Conservation (phyloP, 441 rosid species). For the Kokia cookei region DNA sequence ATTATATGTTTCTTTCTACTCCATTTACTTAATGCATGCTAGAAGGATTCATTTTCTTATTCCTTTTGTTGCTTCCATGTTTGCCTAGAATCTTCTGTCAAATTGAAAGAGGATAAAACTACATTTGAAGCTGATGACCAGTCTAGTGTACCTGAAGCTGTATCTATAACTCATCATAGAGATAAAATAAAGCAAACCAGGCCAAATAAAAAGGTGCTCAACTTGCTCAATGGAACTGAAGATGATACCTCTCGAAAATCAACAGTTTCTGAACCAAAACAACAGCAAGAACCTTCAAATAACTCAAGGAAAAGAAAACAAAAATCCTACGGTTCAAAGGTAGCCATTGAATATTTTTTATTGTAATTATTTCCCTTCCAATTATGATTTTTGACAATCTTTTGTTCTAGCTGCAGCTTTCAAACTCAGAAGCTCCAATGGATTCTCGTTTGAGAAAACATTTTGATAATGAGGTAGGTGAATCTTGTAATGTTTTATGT, state of each 20-base stretch:
- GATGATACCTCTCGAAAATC: constrained; percentile 35
- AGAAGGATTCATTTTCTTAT: not conserved
- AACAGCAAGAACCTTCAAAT: constrained; percentile 27
- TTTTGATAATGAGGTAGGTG: constrained; percentile 40
- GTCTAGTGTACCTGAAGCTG: constrained; percentile 41
- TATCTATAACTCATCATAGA: constrained; percentile 32
- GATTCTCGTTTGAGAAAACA: constrained; percentile 29
- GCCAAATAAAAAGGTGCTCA: constrained; percentile 33
- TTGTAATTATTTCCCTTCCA: not conserved
- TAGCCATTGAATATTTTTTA: constrained; percentile 6
- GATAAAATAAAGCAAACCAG: constrained; percentile 34
- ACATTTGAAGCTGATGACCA: constrained; percentile 38
- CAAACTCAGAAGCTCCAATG: constrained; percentile 30
- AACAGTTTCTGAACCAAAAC: constrained; percentile 42
- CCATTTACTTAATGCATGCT: constrained; percentile 7
- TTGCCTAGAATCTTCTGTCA: constrained; percentile 58
- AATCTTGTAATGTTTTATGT: constrained; percentile 2
- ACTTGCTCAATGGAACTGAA: constrained; percentile 29
- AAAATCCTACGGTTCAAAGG: constrained; percentile 33
- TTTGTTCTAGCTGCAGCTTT: constrained; percentile 28
- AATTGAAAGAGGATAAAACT: constrained; percentile 52
- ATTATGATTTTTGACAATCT: not conserved
- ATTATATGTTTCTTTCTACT: not conserved
- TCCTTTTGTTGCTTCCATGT: constrained; percentile 10
- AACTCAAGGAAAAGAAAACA: constrained; percentile 44